Evolutionary conservation across 805 yeast species (phyloP), one percentile per base, ranked within the genome.

Genomic region (Yarrowia yakushimensis): DNA sequence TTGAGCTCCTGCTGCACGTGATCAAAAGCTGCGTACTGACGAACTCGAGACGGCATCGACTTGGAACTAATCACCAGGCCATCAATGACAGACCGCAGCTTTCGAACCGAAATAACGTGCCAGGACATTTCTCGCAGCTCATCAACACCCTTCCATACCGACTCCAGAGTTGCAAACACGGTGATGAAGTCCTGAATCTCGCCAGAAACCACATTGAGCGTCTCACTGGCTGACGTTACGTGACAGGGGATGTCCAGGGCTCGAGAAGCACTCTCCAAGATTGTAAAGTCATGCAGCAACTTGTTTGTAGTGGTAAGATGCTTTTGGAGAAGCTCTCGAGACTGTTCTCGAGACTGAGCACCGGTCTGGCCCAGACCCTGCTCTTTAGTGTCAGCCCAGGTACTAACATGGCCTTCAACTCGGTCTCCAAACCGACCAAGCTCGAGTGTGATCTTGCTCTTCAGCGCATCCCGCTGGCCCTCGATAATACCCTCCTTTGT

Each of bases 11-110:
- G 70, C 65, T 83, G 84, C n/a, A 86, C 76, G 18, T 80, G 79
- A 65, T 82, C 85, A 70, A 85, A 86, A 0, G 92, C 91, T 0
- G 84, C 76, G 70, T 88, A 87, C 65, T 84, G 90, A 7, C 89
- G 78, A 25, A 86, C 77, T 15, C 81, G 77, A 0, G 78, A 72
- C 0, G 93, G 89, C 74, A 85, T 77, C 0, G 79, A 67, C 60
- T 85, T 78, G 1, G 86, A 76, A 0, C 68, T 68, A 1, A 73
- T 71, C 0, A 83, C 65, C 12, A 87, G 70, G 0, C 77, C 81
- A 20, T 87, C 90, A 15, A 89, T 72, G 11, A 74, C 71, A 13
- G 71, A 72, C 46, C 84, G 77, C 4, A 87, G 64, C 0, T 75
- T 70, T 9, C 82, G 70, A 0, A 83, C 78, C 4, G 77, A 77